Percentiles rank a stretch among this genome's conserved stretches.
These are phyloP conservation scores for Xylaria longipes DNA, from an alignment of 495 filamentous ascomycete species.

Conservation along the genomic window DNA sequence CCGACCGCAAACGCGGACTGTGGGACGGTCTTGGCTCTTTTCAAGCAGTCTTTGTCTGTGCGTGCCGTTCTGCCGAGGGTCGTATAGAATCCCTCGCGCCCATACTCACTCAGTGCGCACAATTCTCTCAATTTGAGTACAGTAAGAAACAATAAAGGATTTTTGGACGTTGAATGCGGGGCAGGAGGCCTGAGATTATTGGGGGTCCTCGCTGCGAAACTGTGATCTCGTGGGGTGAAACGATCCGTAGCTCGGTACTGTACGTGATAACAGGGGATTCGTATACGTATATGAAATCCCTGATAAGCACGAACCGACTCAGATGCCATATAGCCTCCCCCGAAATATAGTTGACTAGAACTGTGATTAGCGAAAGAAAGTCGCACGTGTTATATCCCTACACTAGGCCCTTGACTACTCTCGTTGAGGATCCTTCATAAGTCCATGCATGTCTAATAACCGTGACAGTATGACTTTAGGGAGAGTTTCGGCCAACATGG, in stretches of 20 bases:
- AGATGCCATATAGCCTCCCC: neutral
- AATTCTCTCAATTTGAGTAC: neutral
- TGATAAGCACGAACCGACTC: neutral
- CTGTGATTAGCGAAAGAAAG: neutral
- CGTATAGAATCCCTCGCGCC: neutral
- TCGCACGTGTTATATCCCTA: neutral
- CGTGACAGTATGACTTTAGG: neutral
- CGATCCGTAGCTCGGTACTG: neutral
- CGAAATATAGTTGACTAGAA: neutral
- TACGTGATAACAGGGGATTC: neutral
- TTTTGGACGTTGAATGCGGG: neutral
- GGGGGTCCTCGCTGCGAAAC: neutral
- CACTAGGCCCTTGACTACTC: neutral
- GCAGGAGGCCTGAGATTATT: neutral
- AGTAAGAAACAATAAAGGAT: neutral
- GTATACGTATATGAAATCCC: neutral
- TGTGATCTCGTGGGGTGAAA: conserved; percentile 6
- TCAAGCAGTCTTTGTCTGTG: neutral
- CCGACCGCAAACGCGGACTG: conserved; percentile 1
- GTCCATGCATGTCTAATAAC: neutral
- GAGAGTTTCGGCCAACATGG: neutral
- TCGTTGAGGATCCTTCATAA: neutral
- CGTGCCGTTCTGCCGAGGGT: neutral
- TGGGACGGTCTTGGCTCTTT: neutral
- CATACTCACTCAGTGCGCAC: neutral